phyloP scores from a whole-genome alignment of 768 basidiomycete genomes.

The Boletus rubropictus region DNA sequence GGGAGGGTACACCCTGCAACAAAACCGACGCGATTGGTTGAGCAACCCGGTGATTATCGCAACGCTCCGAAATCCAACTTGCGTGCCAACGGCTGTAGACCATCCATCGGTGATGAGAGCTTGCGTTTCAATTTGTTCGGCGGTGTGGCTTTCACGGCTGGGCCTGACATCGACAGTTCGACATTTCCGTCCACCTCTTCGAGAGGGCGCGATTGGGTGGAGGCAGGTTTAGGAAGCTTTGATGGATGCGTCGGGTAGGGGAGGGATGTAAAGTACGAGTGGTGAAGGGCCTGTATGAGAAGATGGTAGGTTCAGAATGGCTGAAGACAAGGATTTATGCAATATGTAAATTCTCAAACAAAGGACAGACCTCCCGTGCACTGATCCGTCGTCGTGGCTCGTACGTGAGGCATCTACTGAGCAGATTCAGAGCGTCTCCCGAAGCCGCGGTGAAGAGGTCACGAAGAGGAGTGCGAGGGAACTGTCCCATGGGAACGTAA shows the following conservation, averaged over 20 bases:
- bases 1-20: background rate
- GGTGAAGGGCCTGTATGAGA: constrained; percentile 62
- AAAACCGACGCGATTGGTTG: background rate
- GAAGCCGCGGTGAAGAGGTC: constrained; percentile 90
- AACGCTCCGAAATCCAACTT: constrained; percentile 59
- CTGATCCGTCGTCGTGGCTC: constrained; percentile 80
- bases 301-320: background rate
- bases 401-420: constrained; percentile 73
- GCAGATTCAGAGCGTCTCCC: constrained; percentile 76
- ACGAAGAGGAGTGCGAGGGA: constrained; percentile 75
- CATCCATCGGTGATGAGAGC: constrained; percentile 49
- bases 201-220: constrained; percentile 49
- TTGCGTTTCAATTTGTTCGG: constrained; percentile 66
- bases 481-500: constrained; percentile 80
- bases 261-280: constrained; percentile 81
- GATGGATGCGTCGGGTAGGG: constrained; percentile 87
- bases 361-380: constrained; percentile 62
- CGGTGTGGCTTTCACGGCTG: constrained; percentile 46
- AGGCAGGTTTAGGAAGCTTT: constrained; percentile 72
- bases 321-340: background rate
- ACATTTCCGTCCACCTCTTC: constrained; percentile 79
- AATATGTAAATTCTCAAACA: background rate
- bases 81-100: constrained; percentile 57
- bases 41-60: constrained; percentile 1
- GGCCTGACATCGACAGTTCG: constrained; percentile 44